These are phyloP conservation scores for Neurospora sp. DNA, from an alignment of 495 filamentous ascomycete species.

Conservation along the genomic window DNA sequence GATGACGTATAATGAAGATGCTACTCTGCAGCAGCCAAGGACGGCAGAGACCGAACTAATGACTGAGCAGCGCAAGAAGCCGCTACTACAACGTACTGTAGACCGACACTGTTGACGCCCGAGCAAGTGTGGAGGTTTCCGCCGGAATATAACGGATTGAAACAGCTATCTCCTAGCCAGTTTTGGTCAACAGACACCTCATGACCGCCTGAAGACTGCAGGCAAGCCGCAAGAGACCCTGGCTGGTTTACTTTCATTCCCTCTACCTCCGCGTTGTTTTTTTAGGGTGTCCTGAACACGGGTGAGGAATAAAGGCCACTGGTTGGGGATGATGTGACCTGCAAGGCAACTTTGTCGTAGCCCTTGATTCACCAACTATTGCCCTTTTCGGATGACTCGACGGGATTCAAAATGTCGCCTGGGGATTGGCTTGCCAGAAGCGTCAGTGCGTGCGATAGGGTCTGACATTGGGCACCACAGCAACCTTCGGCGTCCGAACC, in stretches of 20 bases:
- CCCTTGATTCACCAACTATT: background rate
- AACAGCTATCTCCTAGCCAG: background rate
- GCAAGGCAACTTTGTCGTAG: background rate
- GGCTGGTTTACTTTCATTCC: background rate
- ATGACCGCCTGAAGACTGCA: background rate
- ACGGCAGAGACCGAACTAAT: background rate
- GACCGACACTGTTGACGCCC: background rate
- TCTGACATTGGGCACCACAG: background rate
- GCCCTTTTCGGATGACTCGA: background rate
- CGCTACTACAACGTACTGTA: background rate
- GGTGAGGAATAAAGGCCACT: background rate
- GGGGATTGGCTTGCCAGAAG: background rate
- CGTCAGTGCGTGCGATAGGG: background rate
- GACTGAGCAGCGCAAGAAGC: background rate
- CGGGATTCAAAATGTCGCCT: background rate
- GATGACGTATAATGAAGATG: background rate
- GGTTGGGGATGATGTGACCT: background rate
- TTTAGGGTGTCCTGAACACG: background rate
- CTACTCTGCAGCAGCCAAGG: background rate
- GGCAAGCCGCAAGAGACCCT: background rate
- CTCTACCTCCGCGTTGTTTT: background rate
- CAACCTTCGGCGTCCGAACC: background rate
- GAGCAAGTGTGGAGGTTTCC: background rate
- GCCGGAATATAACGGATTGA: background rate
- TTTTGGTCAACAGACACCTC: background rate